Base-by-base conservation (phyloP, 139 green algal species). In the Tetraselmis striata region DNA sequence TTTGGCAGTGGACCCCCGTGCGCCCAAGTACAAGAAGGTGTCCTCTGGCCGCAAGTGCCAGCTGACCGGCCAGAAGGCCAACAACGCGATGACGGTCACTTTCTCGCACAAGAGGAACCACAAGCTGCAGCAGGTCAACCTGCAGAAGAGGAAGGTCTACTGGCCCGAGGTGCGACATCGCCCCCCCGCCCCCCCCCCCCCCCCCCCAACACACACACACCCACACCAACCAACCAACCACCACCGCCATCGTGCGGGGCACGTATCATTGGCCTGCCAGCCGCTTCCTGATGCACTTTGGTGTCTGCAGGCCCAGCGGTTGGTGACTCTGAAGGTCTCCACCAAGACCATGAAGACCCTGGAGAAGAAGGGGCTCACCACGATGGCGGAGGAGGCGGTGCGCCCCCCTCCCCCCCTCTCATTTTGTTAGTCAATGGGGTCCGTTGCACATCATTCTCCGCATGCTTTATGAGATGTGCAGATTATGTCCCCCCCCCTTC, bases 81-180 rank as follows among this genome's bases (percentile, higher is more conserved):
- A 99, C 93, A 99, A 99, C 86, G 97, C 93, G 30, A 97, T 98
- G 86, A 82, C 86, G 1, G 94, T 99, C 2, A 97, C 92, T 75
- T 99, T 99, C 90, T 98, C 95, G 23, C 96, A 98, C 93, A 98
- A 98, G 89, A 91, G 96, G 79, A 98, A 93, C 90, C 95, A 97
- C 88, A 97, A 97, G 85, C 92, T 95, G 88, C 97, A 99, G 89
- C 85, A 97, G 79, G 89, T 90, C 58, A 99, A 99, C 92, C 90
- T 99, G 67, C 94, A 97, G 85, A 85, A 89, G 31, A 92, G 90
- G 84, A 88, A 85, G 59, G 27, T 94, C 27, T 94, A 90, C 83
- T 94, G 90, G 90, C 86, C 90, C 23, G 86, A 93, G 74, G 86
- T 80, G 11, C 75, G 45, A 25, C 18, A 5, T 5, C 45, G 45